Base-by-base conservation (phyloP, 768 basidiomycete genomes). In the Hypholoma fasciculare region DNA sequence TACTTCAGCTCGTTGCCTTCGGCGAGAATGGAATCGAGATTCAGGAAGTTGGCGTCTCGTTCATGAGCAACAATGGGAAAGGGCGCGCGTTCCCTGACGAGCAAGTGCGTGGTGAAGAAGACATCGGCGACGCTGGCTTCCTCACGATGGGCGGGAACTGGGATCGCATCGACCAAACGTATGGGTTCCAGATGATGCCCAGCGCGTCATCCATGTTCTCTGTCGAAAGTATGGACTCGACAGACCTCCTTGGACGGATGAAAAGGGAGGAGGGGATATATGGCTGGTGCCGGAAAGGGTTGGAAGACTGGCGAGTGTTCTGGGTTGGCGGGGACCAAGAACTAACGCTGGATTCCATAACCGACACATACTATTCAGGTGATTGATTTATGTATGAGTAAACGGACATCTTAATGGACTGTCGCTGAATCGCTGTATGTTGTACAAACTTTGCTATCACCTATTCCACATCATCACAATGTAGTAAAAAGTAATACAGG, bases 291-390 rank as follows among this genome's bases (percentile, higher is more conserved):
- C 74, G 84, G 63, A 91, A 87, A 65, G 91, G 87, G 14, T 60
- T 76, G 3, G 82, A 85, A 54, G 92, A 94, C 65, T 94, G 86
- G 82, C 77, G 92, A 19, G 82, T 94, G 12, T 86, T 94, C 67
- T 94, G 92, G 92, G 72, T 92, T 9, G 92, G 92, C 0, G 89
- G 89, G 19, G 74, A 57, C 51, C 60, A 47, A 48, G 50, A 47
- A 49, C 14, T 34, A 23, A 54, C 4, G 14, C 23, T 16, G 19
- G 44, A 46, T n/a, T 54, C 44, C 23, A 13, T 12, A 42, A 42
- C 48, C 34, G 42, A 55, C 27, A 56, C 43, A 39, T 47, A 48
- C 37, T 43, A 51, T 39, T 43, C 54, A 20, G 62, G 59, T 20
- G 48, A 57, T 36, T 42, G 17, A 16, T 42, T 42, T 14, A 43